Conservation (phyloP, 2,329 filamentous ascomycete species). For the Tolypocladium paradoxum region DNA sequence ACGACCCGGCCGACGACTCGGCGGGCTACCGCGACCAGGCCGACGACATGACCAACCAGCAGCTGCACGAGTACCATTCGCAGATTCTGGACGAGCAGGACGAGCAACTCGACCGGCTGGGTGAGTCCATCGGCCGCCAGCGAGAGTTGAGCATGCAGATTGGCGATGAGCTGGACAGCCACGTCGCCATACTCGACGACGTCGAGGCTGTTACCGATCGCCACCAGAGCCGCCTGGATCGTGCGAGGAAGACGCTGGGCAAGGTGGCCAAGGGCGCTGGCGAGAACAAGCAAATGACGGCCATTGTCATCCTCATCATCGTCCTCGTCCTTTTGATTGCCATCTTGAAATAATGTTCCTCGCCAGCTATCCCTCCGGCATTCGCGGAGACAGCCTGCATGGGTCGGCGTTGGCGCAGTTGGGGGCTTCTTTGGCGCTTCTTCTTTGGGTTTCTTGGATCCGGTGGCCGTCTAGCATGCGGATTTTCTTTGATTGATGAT, state of each 20-base stretch:
- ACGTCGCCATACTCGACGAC: slow-evolving; percentile 82
- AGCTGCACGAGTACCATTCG: slow-evolving; percentile 77
- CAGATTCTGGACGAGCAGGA: slow-evolving; percentile 82
- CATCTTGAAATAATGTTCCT: slow-evolving; percentile 53
- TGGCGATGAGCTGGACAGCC: slow-evolving; percentile 86
- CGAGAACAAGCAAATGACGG: slow-evolving; percentile 79
- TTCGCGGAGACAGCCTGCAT: neutral
- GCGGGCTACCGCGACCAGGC: slow-evolving; percentile 52
- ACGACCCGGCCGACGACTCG: slow-evolving; percentile 46
- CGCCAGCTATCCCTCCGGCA: neutral
- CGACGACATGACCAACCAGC: slow-evolving; percentile 59
- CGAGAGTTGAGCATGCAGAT: slow-evolving; percentile 92
- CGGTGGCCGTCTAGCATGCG: neutral
- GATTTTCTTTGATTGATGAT: neutral
- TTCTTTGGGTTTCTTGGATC: neutral
- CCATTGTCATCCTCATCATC: slow-evolving; percentile 72
- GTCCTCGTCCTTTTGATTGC: slow-evolving; percentile 74
- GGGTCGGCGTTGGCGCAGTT: neutral
- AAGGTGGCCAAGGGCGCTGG: slow-evolving; percentile 62
- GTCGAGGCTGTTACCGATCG: slow-evolving; percentile 74
- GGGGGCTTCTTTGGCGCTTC: neutral
- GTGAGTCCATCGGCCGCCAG: slow-evolving; percentile 79
- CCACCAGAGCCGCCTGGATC: slow-evolving; percentile 64
- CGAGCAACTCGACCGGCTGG: slow-evolving; percentile 78
- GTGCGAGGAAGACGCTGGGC: slow-evolving; percentile 62